A percentile compares a stretch with the other conserved stretches of the same genome.
Conservation (phyloP, 2,329 filamentous ascomycete genomes). For the Lachnellula occidentalis region DNA sequence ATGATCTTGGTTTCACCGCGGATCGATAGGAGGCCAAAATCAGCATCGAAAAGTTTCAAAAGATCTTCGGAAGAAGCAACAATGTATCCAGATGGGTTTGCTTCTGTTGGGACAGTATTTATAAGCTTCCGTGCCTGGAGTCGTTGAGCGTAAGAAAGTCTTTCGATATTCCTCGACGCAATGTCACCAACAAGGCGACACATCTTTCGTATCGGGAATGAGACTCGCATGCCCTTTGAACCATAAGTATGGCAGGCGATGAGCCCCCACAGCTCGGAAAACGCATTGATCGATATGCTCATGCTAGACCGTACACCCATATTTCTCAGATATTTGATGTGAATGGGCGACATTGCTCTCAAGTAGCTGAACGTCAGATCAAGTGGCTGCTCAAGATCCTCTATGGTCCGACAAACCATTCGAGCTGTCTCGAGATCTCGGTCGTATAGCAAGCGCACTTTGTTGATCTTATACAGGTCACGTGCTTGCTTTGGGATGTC, state of each 20-base stretch:
- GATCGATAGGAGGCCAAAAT: constrained; percentile 81
- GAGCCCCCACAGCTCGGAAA: constrained; percentile 79
- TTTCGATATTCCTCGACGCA: constrained; percentile 80
- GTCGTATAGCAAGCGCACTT: constrained; percentile 82
- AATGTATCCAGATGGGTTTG: constrained; percentile 84
- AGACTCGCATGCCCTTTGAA: constrained; percentile 74
- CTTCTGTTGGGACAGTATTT: constrained; percentile 73
- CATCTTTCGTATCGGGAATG: constrained; percentile 88
- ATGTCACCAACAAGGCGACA: constrained; percentile 82
- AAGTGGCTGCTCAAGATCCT: constrained; percentile 69
- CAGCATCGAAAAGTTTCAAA: constrained; percentile 76
- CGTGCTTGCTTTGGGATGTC: constrained; percentile 82
- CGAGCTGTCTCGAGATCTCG: constrained; percentile 73
- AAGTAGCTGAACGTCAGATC: constrained; percentile 70
- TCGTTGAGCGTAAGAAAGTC: constrained; percentile 78
- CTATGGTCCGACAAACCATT: constrained; percentile 69
- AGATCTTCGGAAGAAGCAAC: constrained; percentile 84
- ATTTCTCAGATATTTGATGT: constrained; percentile 78
- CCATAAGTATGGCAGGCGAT: constrained; percentile 85
- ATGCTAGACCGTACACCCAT: constrained; percentile 93
- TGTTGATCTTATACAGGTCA: constrained; percentile 87
- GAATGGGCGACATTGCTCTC: constrained; percentile 85
- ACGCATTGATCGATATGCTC: constrained; percentile 88
- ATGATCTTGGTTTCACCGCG: constrained; percentile 84
- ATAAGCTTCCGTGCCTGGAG: constrained; percentile 84